Conservation (phyloP, 495 filamentous ascomycete genomes). For the Hypoxylon subgilvum region DNA sequence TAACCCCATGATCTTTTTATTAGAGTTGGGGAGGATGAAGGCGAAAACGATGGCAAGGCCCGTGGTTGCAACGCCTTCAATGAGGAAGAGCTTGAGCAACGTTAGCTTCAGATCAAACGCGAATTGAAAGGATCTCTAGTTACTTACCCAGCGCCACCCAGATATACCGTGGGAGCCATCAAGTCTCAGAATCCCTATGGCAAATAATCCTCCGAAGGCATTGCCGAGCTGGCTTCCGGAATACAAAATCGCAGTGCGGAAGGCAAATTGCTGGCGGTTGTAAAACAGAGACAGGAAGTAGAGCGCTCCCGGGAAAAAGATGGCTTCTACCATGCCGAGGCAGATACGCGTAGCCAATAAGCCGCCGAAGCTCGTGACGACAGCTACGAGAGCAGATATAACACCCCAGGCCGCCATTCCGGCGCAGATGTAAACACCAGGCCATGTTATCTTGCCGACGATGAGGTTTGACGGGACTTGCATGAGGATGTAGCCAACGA, state of each 20-base stretch:
- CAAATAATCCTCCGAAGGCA: constrained; percentile 12
- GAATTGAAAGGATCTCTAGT: no score
- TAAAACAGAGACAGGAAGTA: constrained; percentile 27
- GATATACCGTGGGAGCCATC: constrained; percentile 5
- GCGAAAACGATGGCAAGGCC: no score
- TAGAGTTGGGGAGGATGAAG: not conserved
- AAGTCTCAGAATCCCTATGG: not conserved
- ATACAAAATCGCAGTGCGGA: no score
- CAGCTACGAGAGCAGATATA: constrained; percentile 21
- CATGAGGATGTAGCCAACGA: not conserved
- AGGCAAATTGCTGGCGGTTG: not conserved
- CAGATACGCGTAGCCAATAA: constrained; percentile 45
- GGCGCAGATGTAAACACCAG: constrained; percentile 41
- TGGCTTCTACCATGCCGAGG: constrained; percentile 48
- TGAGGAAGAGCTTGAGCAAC: not conserved
- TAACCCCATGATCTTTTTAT: no score
- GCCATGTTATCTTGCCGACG: constrained; percentile 4
- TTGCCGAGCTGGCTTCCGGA: constrained; percentile 6
- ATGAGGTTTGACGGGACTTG: constrained; percentile 10
- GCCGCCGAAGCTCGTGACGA: constrained; percentile 47
- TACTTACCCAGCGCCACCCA: constrained; percentile 15
- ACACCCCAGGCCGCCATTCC: not conserved
- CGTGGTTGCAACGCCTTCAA: not conserved
- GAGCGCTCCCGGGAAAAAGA: constrained; percentile 37
- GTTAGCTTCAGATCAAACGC: no score